Evolutionary conservation across 2,329 filamentous ascomycete genomes (phyloP).

Genomic region (Diaporthe citriasiana): DNA sequence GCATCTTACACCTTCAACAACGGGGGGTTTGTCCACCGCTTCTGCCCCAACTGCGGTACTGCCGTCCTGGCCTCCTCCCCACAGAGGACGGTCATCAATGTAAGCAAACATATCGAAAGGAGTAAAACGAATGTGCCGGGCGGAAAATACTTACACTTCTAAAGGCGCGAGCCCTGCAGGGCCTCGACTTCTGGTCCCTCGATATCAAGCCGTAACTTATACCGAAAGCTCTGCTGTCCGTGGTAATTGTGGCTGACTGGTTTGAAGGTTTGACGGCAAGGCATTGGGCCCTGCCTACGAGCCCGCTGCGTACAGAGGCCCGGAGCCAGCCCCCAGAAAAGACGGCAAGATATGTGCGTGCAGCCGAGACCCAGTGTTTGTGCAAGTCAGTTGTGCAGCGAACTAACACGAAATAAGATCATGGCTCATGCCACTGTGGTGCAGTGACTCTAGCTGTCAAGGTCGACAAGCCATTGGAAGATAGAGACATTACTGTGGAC

Average conservation of each 20-base stretch:
- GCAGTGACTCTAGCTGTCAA: conserved; percentile 60
- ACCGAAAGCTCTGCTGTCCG: neutral
- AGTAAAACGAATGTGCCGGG: neutral
- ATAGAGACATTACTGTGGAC: conserved; percentile 48
- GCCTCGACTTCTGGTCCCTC: conserved; percentile 33
- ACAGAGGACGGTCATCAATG: conserved; percentile 58
- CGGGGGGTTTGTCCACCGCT: conserved; percentile 58
- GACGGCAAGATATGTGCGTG: conserved; percentile 53
- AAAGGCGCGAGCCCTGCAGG: conserved; percentile 39
- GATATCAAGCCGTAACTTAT: conserved; percentile 25
- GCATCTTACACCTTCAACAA: conserved; percentile 60
- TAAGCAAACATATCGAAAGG: conserved; percentile 46
- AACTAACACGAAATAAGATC: conserved; percentile 48
- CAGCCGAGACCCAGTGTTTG: neutral
- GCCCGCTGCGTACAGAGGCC: conserved; percentile 56
- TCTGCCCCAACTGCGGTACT: conserved; percentile 66
- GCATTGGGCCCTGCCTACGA: conserved; percentile 52
- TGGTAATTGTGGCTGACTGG: neutral
- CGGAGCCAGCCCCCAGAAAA: conserved; percentile 55
- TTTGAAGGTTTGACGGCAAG: conserved; percentile 56
- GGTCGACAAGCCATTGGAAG: conserved; percentile 56
- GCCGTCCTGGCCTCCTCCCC: conserved; percentile 52
- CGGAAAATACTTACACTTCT: conserved; percentile 28
- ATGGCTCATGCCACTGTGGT: conserved; percentile 68
- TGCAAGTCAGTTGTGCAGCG: neutral